Evolutionary conservation across 225 moss, liverwort and hornwort species (phyloP), one percentile per base, ranked within the genome.

Genomic region (Marchantia polymorpha): DNA sequence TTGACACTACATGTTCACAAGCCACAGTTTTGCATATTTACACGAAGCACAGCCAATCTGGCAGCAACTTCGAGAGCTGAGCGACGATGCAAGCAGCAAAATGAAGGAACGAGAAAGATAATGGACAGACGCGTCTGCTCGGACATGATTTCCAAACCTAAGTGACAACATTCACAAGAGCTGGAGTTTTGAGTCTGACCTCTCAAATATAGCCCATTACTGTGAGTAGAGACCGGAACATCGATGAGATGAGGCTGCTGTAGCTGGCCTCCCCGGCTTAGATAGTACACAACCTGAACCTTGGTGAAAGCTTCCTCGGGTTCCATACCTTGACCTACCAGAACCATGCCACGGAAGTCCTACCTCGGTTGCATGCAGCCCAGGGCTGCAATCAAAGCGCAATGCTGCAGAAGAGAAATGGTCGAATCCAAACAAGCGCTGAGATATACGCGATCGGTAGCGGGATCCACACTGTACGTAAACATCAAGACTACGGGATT

Each of bases 181-280:
- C 25, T 48, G 22, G 22, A 8, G 8, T 48, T 8, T 7, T 10
- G 10, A 17, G 29, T 75, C 27, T 53, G 19, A 94, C 96, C 96
- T 91, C 87, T 86, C 60, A 96, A 82, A 9, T 89, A 91, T 31
- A 89, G 86, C 17, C 81, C 92, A 70, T 87, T 83, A 69, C 90
- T 89, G 30, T 86, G 79, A 59, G 87, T 77, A 67, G 95, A 89
- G 76, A 91, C 89, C 3, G 81, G 84, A 76, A 96, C 92, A 87
- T 91, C 92, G 39, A 96, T 87, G 83, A 96, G 90, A 77, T 96
- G 96, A 31, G 96, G 96, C 86, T 94, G 92, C 64, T 89, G 93
- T 26, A 89, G 80, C 61, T 90, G 90, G 29, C 80, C 80, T 7
- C 88, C 91, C 67, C 91, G 86, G 60, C 83, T 89, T 4, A 96